Percentiles rank a stretch among this genome's conserved stretches.
phyloP scores from a whole-genome alignment of 148 eudicot species.

The Cornus suecica region DNA sequence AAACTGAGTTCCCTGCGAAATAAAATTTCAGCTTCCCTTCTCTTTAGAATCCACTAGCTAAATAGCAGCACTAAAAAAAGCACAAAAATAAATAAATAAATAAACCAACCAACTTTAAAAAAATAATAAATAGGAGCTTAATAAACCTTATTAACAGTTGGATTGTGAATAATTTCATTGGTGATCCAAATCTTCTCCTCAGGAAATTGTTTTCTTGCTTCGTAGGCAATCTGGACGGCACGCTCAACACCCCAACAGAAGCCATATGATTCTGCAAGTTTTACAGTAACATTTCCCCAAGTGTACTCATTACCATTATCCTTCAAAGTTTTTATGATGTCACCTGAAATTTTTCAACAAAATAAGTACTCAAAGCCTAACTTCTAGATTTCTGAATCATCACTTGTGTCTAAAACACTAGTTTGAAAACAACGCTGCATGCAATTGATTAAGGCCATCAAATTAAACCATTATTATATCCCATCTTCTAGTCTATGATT shows the following conservation, averaged over 20 bases:
- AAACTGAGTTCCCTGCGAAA: too few relatives aligned
- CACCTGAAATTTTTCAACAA: constrained; percentile 51
- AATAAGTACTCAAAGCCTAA: neutral
- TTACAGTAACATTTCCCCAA: constrained; percentile 96
- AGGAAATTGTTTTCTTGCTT: constrained; percentile 90
- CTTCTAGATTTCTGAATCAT: neutral
- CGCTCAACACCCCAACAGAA: constrained; percentile 99
- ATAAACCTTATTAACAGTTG: constrained; percentile 84
- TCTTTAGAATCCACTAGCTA: neutral
- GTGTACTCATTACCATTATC: constrained; percentile 81
- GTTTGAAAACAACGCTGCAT: neutral
- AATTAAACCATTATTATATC: neutral
- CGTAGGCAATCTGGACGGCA: constrained; percentile 96
- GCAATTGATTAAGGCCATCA: neutral
- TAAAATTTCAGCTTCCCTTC: neutral
- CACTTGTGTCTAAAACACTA: neutral
- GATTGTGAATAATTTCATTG: constrained; percentile 96
- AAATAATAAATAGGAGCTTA: too few relatives aligned
- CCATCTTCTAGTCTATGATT: neutral
- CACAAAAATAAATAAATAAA: neutral
- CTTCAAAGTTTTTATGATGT: constrained; percentile 80
- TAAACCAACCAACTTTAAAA: too few relatives aligned
- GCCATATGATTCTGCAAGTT: constrained; percentile 88
- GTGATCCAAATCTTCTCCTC: constrained; percentile 84
- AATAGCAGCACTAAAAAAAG: too few relatives aligned